Base-by-base conservation (phyloP, 495 filamentous ascomycete genomes). In the Aspergillus campestris region DNA sequence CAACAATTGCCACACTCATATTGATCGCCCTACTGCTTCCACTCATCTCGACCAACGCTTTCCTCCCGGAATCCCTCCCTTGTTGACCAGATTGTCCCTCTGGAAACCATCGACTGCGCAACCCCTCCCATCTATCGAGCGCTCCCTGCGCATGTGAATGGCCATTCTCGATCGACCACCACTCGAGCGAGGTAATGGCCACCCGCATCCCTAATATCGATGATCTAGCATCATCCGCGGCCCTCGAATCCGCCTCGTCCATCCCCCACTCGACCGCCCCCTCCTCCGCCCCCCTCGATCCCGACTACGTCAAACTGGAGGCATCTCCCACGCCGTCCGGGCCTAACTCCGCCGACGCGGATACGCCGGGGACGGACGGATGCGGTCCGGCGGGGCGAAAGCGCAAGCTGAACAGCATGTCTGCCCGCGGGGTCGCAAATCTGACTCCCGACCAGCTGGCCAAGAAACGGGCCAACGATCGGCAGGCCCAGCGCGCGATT, bases 401-500 rank as follows among this genome's bases (percentile, higher is more conserved):
- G 49, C 70, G 73, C 55, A 74, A 73, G 45, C 52, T 72, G 43
- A 70, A 67, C 43, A 70, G 61, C 51, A 63, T 67, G 7, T 81
- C 77, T n/a, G 75, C 78, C 24, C 71, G 84, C 45, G 82, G 82
- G 33, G 83, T 89, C 13, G 80, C 82, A 42, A 86, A 81, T 47
- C 75, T 88, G 49, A 84, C 81, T 9, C 77, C 79, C n/a, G 74
- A 80, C 18, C 83, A 88, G 58, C 69, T 86, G 38, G 81, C 76
- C 6, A 78, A 83, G 57, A 95, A 95, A 64, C 77, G 89, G 44
- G 87, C 86, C 56, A 94, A 94, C 62, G 89, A 95, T 59, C 78
- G 89, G 34, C 86, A 90, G 64, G 89, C 89, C 12, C 89, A 95
- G 61, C 78, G 86, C 40, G 86, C 86, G 12, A 95, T 94, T 47